A percentile compares a stretch with the other conserved stretches of the same genome.
These are phyloP conservation scores for Golubevia pallescens DNA, from an alignment of 1,284 basidiomycete genomes.

Conservation along the genomic window DNA sequence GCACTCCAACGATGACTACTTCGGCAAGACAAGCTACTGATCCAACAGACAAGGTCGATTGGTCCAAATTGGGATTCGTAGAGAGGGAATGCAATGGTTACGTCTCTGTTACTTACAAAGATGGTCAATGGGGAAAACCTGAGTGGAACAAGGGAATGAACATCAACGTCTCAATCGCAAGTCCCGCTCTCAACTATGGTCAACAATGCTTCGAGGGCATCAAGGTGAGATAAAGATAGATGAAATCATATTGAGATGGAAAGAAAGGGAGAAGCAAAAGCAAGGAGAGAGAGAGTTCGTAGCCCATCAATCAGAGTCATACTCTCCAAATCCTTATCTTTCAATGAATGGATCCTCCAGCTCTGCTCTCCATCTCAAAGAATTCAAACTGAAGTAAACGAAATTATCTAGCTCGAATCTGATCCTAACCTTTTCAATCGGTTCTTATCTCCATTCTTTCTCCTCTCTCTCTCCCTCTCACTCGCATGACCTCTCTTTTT, in stretches of 20 bases:
- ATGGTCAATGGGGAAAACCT: constrained; percentile 47
- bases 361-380: too few species aligned
- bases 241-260: background rate
- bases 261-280: too few species aligned
- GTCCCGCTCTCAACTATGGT: constrained; percentile 63
- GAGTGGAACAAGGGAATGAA: constrained; percentile 49
- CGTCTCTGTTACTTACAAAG: constrained; percentile 28
- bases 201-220: constrained; percentile 62
- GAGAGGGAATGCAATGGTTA: constrained; percentile 36
- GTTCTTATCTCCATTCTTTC: constrained; percentile 6
- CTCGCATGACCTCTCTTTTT: background rate
- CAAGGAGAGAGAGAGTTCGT: too few species aligned
- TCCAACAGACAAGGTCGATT: constrained; percentile 24
- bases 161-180: constrained; percentile 56
- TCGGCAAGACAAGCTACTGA: constrained; percentile 25
- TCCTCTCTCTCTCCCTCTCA: background rate
- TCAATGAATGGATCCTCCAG: too few species aligned
- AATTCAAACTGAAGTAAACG: constrained; percentile 1
- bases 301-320: too few species aligned
- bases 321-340: too few species aligned
- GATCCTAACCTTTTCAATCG: constrained; percentile 30
- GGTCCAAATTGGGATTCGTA: constrained; percentile 35
- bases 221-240: constrained; percentile 30
- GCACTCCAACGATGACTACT: constrained; percentile 14
- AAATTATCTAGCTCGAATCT: constrained; percentile 5